Conservation (phyloP, 768 basidiomycete species). For the Mycena vulgaris region DNA sequence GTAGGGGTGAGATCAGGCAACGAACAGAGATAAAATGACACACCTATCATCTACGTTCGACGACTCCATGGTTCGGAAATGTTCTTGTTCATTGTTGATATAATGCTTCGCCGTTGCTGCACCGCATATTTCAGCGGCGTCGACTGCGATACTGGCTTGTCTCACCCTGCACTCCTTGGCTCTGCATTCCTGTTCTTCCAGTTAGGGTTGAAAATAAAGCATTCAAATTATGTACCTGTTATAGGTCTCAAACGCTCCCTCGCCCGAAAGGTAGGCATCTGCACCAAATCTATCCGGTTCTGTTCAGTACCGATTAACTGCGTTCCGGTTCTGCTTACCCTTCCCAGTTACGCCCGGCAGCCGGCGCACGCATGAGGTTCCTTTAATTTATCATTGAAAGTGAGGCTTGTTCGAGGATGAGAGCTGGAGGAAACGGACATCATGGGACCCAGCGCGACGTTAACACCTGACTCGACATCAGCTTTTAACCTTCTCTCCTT, state of each 20-base stretch:
- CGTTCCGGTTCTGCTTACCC: constrained; percentile 37
- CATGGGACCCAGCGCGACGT: constrained; percentile 51
- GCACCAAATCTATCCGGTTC: constrained; percentile 43
- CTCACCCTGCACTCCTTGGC: constrained; percentile 48
- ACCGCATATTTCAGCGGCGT: no score
- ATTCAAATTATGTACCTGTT: constrained; percentile 1
- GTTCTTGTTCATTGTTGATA: constrained; percentile 57
- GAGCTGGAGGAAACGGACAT: constrained; percentile 36
- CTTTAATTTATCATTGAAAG: constrained; percentile 6
- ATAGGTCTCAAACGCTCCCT: constrained; percentile 33
- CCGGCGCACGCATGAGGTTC: constrained; percentile 46
- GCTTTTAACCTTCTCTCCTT: not conserved
- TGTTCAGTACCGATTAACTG: not conserved
- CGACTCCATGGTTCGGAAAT: constrained; percentile 56
- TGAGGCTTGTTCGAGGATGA: not conserved
- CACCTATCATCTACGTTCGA: constrained; percentile 62
- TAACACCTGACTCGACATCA: constrained; percentile 41
- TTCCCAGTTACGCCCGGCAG: constrained; percentile 51
- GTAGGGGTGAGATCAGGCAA: not conserved
- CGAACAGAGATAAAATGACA: constrained; percentile 10
- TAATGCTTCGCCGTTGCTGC: constrained; percentile 34
- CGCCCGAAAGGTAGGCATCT: constrained; percentile 61
- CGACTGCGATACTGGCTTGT: not conserved
- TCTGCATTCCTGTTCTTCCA: constrained; percentile 56
- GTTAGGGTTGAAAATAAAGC: constrained; percentile 45